Percentiles rank a stretch among this genome's conserved stretches.
These are phyloP conservation scores for Tricladium varicosporioides DNA, from an alignment of 2,329 filamentous ascomycete species.

Conservation along the genomic window DNA sequence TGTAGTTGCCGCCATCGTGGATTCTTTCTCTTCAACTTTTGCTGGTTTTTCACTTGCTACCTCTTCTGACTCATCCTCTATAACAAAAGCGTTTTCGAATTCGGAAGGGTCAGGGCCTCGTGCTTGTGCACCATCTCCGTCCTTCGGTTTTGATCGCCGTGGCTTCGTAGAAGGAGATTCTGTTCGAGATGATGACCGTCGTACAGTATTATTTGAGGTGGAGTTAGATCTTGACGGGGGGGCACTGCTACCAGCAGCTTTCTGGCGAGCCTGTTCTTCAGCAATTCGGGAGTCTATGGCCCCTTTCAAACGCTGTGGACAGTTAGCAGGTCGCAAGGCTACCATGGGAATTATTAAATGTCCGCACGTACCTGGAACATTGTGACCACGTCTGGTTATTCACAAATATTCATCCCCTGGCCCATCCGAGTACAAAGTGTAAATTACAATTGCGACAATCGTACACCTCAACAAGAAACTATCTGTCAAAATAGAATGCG, in stretches of 20 bases:
- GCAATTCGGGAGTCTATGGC: constrained; percentile 85
- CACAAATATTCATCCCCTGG: neutral
- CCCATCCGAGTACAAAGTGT: constrained; percentile 15
- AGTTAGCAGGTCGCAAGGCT: constrained; percentile 23
- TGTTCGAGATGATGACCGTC: constrained; percentile 24
- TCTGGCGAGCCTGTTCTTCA: constrained; percentile 78
- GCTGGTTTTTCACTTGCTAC: constrained; percentile 61
- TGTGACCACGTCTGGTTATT: constrained; percentile 20
- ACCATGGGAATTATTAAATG: constrained; percentile 1
- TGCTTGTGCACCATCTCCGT: constrained; percentile 24
- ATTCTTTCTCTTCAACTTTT: constrained; percentile 35
- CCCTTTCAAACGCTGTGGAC: constrained; percentile 69
- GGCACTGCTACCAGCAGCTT: constrained; percentile 40
- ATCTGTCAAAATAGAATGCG: constrained; percentile 8
- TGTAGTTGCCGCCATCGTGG: constrained; percentile 22
- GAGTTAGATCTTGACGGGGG: constrained; percentile 43
- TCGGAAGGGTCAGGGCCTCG: constrained; percentile 73
- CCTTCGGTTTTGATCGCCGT: constrained; percentile 28
- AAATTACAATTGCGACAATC: neutral
- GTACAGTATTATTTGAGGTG: constrained; percentile 12
- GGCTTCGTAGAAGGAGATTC: constrained; percentile 29
- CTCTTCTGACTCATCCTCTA: constrained; percentile 76
- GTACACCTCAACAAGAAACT: constrained; percentile 2
- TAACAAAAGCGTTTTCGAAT: constrained; percentile 81
- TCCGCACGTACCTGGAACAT: constrained; percentile 34